Percentiles rank a stretch among this genome's conserved stretches.
phyloP scores from a whole-genome alignment of 371 early-diverging fungal genomes.

The Rhizomucor miehei region DNA sequence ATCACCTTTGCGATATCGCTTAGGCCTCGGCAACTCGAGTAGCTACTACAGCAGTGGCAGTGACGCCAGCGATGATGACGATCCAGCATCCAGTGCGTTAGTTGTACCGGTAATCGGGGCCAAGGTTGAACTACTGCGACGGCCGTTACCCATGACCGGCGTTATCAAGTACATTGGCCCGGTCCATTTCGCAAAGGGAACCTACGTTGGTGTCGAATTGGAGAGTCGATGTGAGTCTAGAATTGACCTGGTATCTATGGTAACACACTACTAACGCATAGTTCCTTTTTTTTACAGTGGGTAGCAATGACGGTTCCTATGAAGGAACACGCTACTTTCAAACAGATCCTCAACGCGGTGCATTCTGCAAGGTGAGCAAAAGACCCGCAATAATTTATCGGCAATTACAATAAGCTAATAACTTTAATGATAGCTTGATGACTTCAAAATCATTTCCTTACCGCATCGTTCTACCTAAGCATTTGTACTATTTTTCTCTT shows the following conservation, averaged over 20 bases:
- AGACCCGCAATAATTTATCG: too few relatives aligned
- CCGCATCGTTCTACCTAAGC: conserved; percentile 3
- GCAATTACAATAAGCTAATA: neutral
- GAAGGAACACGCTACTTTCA: conserved; percentile 37
- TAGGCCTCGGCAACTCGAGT: neutral
- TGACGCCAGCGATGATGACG: conserved; percentile 18
- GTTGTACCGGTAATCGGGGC: conserved; percentile 26
- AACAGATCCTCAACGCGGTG: conserved; percentile 40
- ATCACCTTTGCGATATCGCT: neutral
- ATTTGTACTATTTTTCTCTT: neutral
- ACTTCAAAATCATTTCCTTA: conserved; percentile 18
- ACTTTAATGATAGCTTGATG: conserved; percentile 15
- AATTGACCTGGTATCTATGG: too few relatives aligned
- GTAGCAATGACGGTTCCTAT: conserved; percentile 36
- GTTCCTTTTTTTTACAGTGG: neutral
- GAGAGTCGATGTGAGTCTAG: conserved; percentile 31
- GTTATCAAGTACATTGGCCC: conserved; percentile 37
- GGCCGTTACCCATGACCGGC: conserved; percentile 35
- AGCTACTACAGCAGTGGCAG: conserved; percentile 5
- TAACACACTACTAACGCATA: too few relatives aligned
- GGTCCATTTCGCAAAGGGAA: conserved; percentile 37
- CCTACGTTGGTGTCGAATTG: conserved; percentile 41
- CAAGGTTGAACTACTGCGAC: conserved; percentile 27
- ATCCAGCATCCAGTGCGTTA: neutral
- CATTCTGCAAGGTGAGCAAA: conserved; percentile 26